Conservation (phyloP, 805 yeast genomes). For the Schwanniomyces sp. region DNA sequence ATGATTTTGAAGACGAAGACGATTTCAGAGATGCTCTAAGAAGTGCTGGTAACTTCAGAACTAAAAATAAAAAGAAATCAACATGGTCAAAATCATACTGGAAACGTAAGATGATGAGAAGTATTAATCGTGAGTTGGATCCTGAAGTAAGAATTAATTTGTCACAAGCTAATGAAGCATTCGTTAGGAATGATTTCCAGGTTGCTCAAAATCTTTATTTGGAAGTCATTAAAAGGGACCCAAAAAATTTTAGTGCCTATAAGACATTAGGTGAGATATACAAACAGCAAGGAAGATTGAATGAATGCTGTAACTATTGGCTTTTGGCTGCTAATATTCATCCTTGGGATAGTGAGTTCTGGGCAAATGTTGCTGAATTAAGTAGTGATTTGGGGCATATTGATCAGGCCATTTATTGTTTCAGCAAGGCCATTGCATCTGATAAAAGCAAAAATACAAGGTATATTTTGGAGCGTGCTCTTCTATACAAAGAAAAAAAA, state of each 20-base stretch:
- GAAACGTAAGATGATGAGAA: constrained; percentile 34
- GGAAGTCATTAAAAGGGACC: constrained; percentile 76
- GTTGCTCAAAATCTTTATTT: constrained; percentile 59
- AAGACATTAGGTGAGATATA: constrained; percentile 86
- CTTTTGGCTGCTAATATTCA: constrained; percentile 75
- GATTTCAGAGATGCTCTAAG: constrained; percentile 63
- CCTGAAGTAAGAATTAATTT: constrained; percentile 71
- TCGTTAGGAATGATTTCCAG: constrained; percentile 61
- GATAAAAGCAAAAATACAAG: constrained; percentile 33
- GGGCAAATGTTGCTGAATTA: constrained; percentile 74
- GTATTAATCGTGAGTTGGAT: constrained; percentile 48
- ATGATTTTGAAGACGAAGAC: constrained; percentile 41
- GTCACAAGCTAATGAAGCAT: constrained; percentile 78
- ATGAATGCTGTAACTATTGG: constrained; percentile 81
- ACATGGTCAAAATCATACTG: constrained; percentile 35
- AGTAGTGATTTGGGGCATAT: constrained; percentile 64
- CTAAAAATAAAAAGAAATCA: constrained; percentile 38
- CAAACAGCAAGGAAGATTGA: constrained; percentile 59
- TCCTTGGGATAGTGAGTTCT: constrained; percentile 72
- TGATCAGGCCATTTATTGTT: constrained; percentile 80
- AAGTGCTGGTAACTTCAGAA: constrained; percentile 64
- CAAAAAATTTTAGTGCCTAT: constrained; percentile 79
- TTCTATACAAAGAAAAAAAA: constrained; percentile 64
- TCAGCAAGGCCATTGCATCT: constrained; percentile 36
- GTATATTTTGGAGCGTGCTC: constrained; percentile 62